Evolutionary conservation across 345 rosid genomes (phyloP).

Genomic region (Kernera saxatilis): DNA sequence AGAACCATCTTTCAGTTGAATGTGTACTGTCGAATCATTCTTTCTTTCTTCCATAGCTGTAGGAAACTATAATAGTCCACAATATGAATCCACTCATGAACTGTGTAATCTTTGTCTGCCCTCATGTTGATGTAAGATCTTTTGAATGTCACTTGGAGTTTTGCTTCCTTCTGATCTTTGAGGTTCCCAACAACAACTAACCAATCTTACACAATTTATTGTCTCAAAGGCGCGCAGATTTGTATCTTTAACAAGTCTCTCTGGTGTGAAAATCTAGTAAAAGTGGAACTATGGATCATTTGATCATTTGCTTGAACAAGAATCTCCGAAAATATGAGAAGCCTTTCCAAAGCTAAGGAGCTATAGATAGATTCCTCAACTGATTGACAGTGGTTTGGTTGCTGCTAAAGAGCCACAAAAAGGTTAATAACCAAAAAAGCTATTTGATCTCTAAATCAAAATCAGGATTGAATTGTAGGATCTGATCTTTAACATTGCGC

Average conservation of each 20-base stretch:
- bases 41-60: slow-evolving; percentile 7
- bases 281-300: not conserved
- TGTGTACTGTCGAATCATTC: slow-evolving; percentile 12
- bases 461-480: not conserved
- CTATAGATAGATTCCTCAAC: too few relatives aligned
- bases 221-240: too few relatives aligned
- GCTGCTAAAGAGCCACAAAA: too few relatives aligned
- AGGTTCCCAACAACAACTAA: not conserved
- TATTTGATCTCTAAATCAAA: not conserved
- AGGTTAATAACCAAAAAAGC: slow-evolving; percentile 16
- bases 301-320: not conserved
- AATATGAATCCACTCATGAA: not conserved
- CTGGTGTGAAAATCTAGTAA: not conserved
- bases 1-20: not conserved
- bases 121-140: not conserved
- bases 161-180: not conserved
- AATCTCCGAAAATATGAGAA: slow-evolving; percentile 43
- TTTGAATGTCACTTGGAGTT: not conserved
- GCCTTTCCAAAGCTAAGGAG: too few relatives aligned
- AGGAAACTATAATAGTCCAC: not conserved
- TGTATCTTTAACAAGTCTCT: too few relatives aligned
- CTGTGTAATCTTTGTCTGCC: slow-evolving; percentile 14
- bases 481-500: not conserved
- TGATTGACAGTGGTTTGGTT: too few relatives aligned
- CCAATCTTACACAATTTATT: too few relatives aligned